Conservation (phyloP, 495 filamentous ascomycete species). For the Podospora appendiculata region DNA sequence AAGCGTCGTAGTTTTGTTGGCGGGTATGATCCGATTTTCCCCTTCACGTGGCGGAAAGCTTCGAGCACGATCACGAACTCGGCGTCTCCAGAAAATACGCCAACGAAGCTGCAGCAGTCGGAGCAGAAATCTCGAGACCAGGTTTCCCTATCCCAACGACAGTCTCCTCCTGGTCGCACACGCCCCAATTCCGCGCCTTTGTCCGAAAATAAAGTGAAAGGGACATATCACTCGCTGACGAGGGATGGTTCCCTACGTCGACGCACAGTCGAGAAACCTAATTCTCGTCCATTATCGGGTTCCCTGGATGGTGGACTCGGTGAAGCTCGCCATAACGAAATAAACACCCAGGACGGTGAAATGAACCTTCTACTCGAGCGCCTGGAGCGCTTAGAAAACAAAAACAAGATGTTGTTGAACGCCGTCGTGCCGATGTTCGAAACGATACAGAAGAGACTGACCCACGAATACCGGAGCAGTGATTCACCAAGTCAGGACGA, state of each 20-base stretch:
- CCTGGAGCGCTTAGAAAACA: constrained; percentile 23
- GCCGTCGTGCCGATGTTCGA: constrained; percentile 25
- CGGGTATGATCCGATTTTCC: background rate
- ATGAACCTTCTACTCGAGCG: constrained; percentile 18
- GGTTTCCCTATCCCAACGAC: background rate
- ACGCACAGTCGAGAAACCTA: background rate
- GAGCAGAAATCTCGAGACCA: background rate
- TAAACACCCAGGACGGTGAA: constrained; percentile 21
- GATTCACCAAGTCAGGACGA: background rate
- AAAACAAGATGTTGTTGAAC: constrained; percentile 22
- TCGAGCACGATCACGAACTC: background rate
- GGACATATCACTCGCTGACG: too few species aligned
- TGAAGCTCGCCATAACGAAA: too few species aligned
- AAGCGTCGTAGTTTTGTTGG: background rate
- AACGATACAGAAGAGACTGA: constrained; percentile 15
- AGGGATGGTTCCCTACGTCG: too few species aligned
- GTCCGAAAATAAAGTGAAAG: too few species aligned
- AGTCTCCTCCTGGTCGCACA: background rate
- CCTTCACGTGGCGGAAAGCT: background rate
- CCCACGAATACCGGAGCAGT: background rate
- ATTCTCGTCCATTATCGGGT: constrained; percentile 15
- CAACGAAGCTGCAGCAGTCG: background rate
- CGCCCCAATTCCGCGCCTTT: too few species aligned
- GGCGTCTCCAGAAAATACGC: background rate
- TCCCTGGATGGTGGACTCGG: constrained; percentile 24